phyloP scores from a whole-genome alignment of 768 basidiomycete genomes.

The Leccinum pellstonianum region DNA sequence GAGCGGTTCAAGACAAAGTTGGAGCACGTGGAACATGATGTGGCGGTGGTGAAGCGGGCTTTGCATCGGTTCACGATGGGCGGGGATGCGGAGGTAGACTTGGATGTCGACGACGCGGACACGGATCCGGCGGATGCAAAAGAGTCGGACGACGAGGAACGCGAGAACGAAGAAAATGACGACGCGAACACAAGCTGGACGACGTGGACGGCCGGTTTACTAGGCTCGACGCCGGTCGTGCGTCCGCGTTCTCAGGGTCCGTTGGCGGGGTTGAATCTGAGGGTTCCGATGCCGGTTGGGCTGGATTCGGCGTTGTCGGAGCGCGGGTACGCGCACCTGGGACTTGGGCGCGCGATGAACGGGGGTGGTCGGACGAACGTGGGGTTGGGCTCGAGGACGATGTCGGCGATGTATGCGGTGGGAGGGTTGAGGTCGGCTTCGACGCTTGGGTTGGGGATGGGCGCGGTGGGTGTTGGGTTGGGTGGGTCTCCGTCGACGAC shows the following conservation, averaged over 20 bases:
- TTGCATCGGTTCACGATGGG: constrained; percentile 43
- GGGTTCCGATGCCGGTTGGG: constrained; percentile 54
- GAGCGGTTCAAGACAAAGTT: constrained; percentile 57
- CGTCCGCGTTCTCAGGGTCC: constrained; percentile 23
- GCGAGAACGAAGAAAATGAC: neutral
- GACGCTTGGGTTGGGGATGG: constrained; percentile 21
- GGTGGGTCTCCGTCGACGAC: constrained; percentile 13
- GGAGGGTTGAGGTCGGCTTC: constrained; percentile 47
- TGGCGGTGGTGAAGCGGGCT: constrained; percentile 62
- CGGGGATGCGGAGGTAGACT: neutral
- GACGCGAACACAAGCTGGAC: constrained; percentile 31
- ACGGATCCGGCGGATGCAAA: neutral
- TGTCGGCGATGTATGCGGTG: constrained; percentile 64
- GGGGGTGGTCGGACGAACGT: constrained; percentile 6
- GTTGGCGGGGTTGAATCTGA: constrained; percentile 47
- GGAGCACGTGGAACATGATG: constrained; percentile 74
- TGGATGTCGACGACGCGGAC: neutral
- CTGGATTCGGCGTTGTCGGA: neutral
- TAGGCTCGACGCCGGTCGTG: constrained; percentile 26
- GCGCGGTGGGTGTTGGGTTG: constrained; percentile 22
- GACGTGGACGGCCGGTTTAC: constrained; percentile 60
- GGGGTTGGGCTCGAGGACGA: constrained; percentile 38
- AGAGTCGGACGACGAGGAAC: neutral
- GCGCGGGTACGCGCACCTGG: constrained; percentile 12
- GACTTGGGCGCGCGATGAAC: constrained; percentile 16